A percentile compares a stretch with the other conserved stretches of the same genome.
Conservation (phyloP, 495 filamentous ascomycete species). For the Aspergillus sparsus region DNA sequence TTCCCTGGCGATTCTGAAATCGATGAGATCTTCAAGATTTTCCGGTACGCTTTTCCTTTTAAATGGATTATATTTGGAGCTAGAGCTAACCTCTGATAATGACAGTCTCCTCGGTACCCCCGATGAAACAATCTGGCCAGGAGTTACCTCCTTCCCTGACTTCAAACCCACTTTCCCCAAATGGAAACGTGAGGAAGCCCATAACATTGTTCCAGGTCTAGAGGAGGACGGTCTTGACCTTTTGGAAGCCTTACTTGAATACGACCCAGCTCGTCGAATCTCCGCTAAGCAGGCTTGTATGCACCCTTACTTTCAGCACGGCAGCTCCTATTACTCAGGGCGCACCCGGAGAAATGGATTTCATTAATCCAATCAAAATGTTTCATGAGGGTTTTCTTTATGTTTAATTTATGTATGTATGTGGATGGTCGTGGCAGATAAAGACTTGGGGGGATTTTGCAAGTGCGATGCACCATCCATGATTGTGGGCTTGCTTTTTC, state of each 20-base stretch:
- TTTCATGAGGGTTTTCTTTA: slow-evolving; percentile 12
- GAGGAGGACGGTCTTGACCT: slow-evolving; percentile 83
- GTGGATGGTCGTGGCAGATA: slow-evolving; percentile 17
- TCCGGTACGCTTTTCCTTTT: slow-evolving; percentile 61
- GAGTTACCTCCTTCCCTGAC: slow-evolving; percentile 95
- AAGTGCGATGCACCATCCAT: neutral
- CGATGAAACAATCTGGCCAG: slow-evolving; percentile 85
- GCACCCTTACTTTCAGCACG: slow-evolving; percentile 89
- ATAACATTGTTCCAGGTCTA: slow-evolving; percentile 58
- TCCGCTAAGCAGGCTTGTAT: slow-evolving; percentile 92
- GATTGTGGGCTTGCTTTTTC: neutral
- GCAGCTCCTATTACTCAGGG: slow-evolving; percentile 54
- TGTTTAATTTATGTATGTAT: slow-evolving; percentile 26
- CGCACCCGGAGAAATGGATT: slow-evolving; percentile 46
- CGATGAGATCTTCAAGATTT: slow-evolving; percentile 99
- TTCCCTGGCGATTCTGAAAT: slow-evolving; percentile 99
- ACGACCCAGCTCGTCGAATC: slow-evolving; percentile 90
- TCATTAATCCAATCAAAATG: slow-evolving; percentile 30
- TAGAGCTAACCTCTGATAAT: slow-evolving; percentile 10
- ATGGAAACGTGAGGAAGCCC: slow-evolving; percentile 74
- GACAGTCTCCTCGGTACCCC: slow-evolving; percentile 86
- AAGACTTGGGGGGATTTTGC: neutral
- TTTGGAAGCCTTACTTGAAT: slow-evolving; percentile 87
- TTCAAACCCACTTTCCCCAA: slow-evolving; percentile 97
- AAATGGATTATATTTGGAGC: neutral